Percentiles rank a stretch among this genome's conserved stretches.
phyloP scores from a whole-genome alignment of 2,329 filamentous ascomycete genomes.

The Monilinia polystroma region DNA sequence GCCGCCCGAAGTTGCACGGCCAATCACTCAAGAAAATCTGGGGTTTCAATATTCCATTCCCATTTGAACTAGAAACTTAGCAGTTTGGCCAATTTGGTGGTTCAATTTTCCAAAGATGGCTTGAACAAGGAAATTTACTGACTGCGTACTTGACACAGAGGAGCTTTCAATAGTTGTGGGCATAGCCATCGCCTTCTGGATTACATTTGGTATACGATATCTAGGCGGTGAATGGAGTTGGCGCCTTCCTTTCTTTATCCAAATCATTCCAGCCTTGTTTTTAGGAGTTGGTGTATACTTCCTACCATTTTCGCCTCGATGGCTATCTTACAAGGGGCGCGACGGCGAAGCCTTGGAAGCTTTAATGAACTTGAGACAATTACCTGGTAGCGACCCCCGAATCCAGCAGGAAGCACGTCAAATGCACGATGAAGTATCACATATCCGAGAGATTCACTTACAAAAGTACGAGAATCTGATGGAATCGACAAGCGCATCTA shows the following conservation, averaged over 20 bases:
- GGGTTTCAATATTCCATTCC: no score
- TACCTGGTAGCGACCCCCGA: conserved; percentile 49
- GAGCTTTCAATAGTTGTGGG: conserved; percentile 46
- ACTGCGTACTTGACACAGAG: conserved; percentile 23
- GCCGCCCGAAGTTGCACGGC: not conserved
- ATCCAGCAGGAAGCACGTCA: conserved; percentile 52
- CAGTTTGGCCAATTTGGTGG: not conserved
- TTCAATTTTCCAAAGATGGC: not conserved
- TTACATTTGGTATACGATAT: conserved; percentile 45
- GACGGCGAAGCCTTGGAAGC: conserved; percentile 50
- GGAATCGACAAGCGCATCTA: conserved; percentile 22
- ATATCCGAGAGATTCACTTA: conserved; percentile 42
- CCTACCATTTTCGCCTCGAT: conserved; percentile 49
- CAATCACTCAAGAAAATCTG: not conserved
- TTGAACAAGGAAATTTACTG: not conserved
- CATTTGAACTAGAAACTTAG: not conserved
- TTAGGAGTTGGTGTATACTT: conserved; percentile 44
- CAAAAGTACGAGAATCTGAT: conserved; percentile 42
- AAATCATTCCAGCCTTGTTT: conserved; percentile 34
- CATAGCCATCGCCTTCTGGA: conserved; percentile 47
- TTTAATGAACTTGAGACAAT: conserved; percentile 50
- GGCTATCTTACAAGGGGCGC: conserved; percentile 46
- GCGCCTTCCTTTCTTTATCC: conserved; percentile 40
- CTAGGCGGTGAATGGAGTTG: conserved; percentile 35
- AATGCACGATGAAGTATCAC: conserved; percentile 45